Evolutionary conservation across 495 filamentous ascomycete species (phyloP).

Genomic region (Penicillium subrubescens): DNA sequence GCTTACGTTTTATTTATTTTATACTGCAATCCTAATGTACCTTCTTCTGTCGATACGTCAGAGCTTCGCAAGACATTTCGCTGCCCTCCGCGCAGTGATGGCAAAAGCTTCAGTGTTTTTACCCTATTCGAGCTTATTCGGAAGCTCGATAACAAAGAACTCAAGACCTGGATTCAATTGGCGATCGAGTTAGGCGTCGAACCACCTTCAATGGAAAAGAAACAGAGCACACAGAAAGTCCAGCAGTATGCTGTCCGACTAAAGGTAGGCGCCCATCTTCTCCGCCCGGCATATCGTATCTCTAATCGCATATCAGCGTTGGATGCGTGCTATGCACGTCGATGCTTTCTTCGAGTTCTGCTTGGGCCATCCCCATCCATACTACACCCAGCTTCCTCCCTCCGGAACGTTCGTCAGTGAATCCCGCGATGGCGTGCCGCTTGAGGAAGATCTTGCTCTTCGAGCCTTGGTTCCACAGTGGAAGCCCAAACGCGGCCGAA

Average conservation of each 20-base stretch:
- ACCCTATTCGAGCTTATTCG: slow-evolving; percentile 81
- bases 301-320: slow-evolving; percentile 60
- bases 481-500: slow-evolving; percentile 84
- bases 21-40: slow-evolving; percentile 84
- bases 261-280: slow-evolving; percentile 61
- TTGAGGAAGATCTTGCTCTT: slow-evolving; percentile 92
- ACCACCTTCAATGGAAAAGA: slow-evolving; percentile 78
- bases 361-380: slow-evolving; percentile 74
- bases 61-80: slow-evolving; percentile 81
- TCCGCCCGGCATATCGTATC: not conserved
- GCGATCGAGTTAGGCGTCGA: slow-evolving; percentile 90
- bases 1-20: slow-evolving; percentile 88
- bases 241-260: slow-evolving; percentile 95
- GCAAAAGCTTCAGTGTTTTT: slow-evolving; percentile 86
- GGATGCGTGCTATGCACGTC: slow-evolving; percentile 98
- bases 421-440: slow-evolving; percentile 80
- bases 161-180: slow-evolving; percentile 95
- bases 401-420: slow-evolving; percentile 60
- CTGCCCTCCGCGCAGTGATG: slow-evolving; percentile 85
- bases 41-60: slow-evolving; percentile 67
- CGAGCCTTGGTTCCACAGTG: slow-evolving; percentile 87
- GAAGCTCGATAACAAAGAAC: slow-evolving; percentile 80
- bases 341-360: slow-evolving; percentile 96
- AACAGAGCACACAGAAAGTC: slow-evolving; percentile 94
- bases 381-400: slow-evolving; percentile 81